These are phyloP conservation scores for Beauveria sp. DNA, from an alignment of 2,329 filamentous ascomycete genomes.

Conservation along the genomic window DNA sequence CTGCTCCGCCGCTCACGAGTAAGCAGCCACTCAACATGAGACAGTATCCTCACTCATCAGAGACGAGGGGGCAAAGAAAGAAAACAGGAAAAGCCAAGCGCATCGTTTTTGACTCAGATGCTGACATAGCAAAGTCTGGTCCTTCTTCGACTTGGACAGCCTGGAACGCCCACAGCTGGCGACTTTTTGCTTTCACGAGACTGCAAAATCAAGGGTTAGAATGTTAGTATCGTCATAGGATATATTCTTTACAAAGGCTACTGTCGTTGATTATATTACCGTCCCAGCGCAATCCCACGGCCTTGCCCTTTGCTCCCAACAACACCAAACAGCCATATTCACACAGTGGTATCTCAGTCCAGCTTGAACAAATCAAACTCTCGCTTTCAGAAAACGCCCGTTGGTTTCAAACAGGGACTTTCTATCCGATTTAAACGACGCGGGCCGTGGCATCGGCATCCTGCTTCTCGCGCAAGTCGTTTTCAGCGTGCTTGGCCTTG, in stretches of 20 bases:
- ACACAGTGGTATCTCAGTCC: neutral
- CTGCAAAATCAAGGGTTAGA: neutral
- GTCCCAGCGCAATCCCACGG: neutral
- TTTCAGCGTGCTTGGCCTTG: slow-evolving; percentile 2
- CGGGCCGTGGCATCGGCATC: neutral
- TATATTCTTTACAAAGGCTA: neutral
- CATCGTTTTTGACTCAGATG: too few species aligned
- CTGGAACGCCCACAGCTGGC: neutral
- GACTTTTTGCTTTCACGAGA: neutral
- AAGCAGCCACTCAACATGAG: too few species aligned
- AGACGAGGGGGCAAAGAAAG: too few species aligned
- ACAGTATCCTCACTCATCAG: too few species aligned
- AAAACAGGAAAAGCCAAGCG: too few species aligned
- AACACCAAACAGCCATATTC: neutral
- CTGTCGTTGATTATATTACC: neutral
- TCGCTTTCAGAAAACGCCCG: neutral
- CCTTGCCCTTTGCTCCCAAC: neutral
- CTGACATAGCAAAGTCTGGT: too few species aligned
- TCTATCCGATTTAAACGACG: neutral
- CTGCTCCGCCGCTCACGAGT: too few species aligned
- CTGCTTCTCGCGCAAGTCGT: slow-evolving; percentile 6
- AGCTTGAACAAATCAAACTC: neutral
- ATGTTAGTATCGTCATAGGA: neutral
- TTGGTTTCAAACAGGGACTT: too few species aligned
- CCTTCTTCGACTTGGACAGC: neutral